Evolutionary conservation across 306 rosid genomes (phyloP), one percentile per base, ranked within the genome.

Genomic region (Vicia sativa): DNA sequence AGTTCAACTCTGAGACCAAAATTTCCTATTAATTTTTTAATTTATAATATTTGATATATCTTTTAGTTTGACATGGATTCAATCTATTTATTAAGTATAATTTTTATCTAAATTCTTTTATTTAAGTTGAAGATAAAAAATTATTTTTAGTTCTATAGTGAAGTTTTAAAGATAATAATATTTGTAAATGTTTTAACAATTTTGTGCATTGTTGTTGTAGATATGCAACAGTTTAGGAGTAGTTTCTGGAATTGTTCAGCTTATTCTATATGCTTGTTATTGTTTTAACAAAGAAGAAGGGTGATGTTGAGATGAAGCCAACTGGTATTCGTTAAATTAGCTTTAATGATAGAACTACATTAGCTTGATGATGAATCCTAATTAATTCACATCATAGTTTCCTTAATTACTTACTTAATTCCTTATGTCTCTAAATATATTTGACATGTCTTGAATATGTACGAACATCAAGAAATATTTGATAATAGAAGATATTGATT

Each of bases 211-310:
- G n/a, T 13, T 74, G 6, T 65, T 77, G 74, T 82, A 91, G 96
- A 69, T 83, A 1, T 80, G 97, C 79, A 91, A 89, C 11, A 46
- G 91, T 7, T 21, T 91, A 0, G 97, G 96, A 18, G 88, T 86
- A 54, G 0, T 85, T 2, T 77, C 84, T 18, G 96, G 96, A 14
- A 28, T 77, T 0, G 0, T 75, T 56, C 95, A 91, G 63, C 89
- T 91, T 28, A 9, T 71, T 9, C 50, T 91, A 5, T 85, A 81
- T 67, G 88, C 77, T 44, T 59, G 38, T 4, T 91, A 71, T 74
- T 74, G 9, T 14, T 57, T 38, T 1, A 4, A 15, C 23, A 77
- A 75, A 38, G 74, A 65, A 25, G 34, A 62, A 21, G 35, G 23
- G 6, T 59, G 68, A 48, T 46, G 7, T 21, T 44, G 65, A 46